These are phyloP conservation scores for Lagenidium sp. DNA, from an alignment of 352 stramenopile genomes.

Conservation along the genomic window DNA sequence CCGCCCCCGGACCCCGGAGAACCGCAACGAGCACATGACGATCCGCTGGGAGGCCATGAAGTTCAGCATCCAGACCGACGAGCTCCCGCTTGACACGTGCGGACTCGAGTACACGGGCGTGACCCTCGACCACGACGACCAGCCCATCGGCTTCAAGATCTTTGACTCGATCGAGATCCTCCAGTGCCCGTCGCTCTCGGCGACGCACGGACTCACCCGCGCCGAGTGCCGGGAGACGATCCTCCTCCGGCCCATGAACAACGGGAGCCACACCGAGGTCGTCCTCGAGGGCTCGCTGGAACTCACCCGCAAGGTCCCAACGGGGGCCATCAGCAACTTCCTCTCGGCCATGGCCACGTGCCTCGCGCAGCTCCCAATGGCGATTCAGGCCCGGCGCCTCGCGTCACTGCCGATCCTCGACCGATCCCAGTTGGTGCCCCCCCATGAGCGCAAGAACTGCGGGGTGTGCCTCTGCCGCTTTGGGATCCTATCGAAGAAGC, in stretches of 20 bases:
- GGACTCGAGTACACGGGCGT: slow-evolving; percentile 65
- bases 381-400: slow-evolving; percentile 40
- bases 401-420: slow-evolving; percentile 33
- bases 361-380: slow-evolving; percentile 36
- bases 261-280: slow-evolving; percentile 44
- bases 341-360: slow-evolving; percentile 23
- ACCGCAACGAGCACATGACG: slow-evolving; percentile 52
- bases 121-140: slow-evolving; percentile 37
- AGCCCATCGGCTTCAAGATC: slow-evolving; percentile 55
- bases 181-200: slow-evolving; percentile 53
- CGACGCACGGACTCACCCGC: slow-evolving; percentile 45
- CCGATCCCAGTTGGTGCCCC: slow-evolving; percentile 34
- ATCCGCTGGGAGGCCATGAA: slow-evolving; percentile 68
- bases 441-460: slow-evolving; percentile 41
- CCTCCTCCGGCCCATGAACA: slow-evolving; percentile 28
- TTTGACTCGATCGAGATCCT: slow-evolving; percentile 38
- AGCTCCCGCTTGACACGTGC: slow-evolving; percentile 56
- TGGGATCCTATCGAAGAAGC: slow-evolving; percentile 62
- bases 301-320: slow-evolving; percentile 24
- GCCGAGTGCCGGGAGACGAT: slow-evolving; percentile 41
- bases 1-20: slow-evolving; percentile 25
- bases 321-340: slow-evolving; percentile 31
- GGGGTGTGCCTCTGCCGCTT: slow-evolving; percentile 58
- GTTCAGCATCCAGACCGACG: slow-evolving; percentile 31
- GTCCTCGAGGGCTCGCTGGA: slow-evolving; percentile 35